Base-by-base conservation (phyloP, 179 eudicot species). In the Beta lomatogona region DNA sequence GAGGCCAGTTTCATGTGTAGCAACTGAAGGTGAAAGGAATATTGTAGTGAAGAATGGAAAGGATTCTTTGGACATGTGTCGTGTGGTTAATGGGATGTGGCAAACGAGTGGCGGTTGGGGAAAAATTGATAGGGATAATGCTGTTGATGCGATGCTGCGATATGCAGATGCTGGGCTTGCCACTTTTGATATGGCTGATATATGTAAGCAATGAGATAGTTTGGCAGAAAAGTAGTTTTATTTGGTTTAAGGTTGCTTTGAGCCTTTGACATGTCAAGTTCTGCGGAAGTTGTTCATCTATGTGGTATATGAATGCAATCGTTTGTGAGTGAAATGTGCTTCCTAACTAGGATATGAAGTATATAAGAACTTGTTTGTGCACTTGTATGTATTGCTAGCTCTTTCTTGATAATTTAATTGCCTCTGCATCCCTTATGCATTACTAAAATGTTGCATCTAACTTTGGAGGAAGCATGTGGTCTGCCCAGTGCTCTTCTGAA, bases 101-200 rank as follows among this genome's bases (percentile, higher is more conserved):
- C 92, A 92, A 86, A 91, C 94, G 31, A 83, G 97, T 85, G 91
- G 93, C 52, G 94, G 91, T 52, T 90, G 92, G 92, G 98, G 93
- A 14, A 88, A 77, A 60, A 87, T 89, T 59, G 93, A 92, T 55
- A 64, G 79, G 75, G 87, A 86, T 68, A 82, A 69, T 84, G 93
- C 88, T 2, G 89, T 90, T 52, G 80, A 84, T 75, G 92, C 87
- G 8, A 91, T 90, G 97, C 86, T 92, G 79, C 86, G 66, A 71
- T 91, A 91, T 88, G 89, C 92, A 55, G 93, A 91, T 89, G 88
- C 90, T 50, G 89, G 91, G 75, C 87, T 92, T 48, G 78, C 86
- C 70, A 92, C 93, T 72, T 93, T 91, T 83, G 92, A 90, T 78
- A 83, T 91, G 92, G 90, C 90, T 81, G 92, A 91, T 73, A 86